These are phyloP conservation scores for Alternaria postmessia DNA, from an alignment of 2,329 filamentous ascomycete genomes.

Conservation along the genomic window DNA sequence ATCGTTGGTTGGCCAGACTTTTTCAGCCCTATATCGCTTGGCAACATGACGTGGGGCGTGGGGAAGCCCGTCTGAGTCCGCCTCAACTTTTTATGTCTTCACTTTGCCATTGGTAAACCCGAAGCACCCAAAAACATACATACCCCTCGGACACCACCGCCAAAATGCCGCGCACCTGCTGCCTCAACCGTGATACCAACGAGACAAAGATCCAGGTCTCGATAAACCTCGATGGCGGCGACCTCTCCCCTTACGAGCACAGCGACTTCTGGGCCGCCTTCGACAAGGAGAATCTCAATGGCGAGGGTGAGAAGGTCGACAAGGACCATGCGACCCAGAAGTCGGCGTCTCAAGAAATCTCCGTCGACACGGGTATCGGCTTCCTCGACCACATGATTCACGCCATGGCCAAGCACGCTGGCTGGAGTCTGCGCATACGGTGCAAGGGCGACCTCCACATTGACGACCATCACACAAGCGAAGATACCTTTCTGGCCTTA, in stretches of 20 bases:
- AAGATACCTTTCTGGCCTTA: constrained; percentile 92
- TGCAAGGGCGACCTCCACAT: constrained; percentile 94
- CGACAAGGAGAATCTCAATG: constrained; percentile 49
- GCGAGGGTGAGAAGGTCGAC: constrained; percentile 42
- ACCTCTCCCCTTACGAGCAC: constrained; percentile 61
- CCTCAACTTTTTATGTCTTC: constrained; percentile 30
- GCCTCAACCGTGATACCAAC: constrained; percentile 89
- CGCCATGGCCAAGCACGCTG: constrained; percentile 92
- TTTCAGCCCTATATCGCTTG: constrained; percentile 43
- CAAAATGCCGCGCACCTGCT: constrained; percentile 69
- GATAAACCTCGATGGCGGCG: constrained; percentile 91
- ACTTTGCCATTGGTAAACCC: neutral
- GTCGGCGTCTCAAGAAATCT: constrained; percentile 84
- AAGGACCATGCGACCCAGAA: constrained; percentile 82
- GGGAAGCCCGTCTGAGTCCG: constrained; percentile 25
- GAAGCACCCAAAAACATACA: neutral
- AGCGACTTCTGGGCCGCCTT: constrained; percentile 55
- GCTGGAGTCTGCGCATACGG: constrained; percentile 85
- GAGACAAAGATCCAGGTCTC: constrained; percentile 96
- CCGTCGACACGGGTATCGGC: constrained; percentile 90
- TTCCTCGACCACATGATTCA: constrained; percentile 99
- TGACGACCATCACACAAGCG: constrained; percentile 97
- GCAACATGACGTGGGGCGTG: constrained; percentile 35
- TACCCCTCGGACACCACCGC: constrained; percentile 5
- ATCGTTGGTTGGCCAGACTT: constrained; percentile 31